Percentiles rank a stretch among this genome's conserved stretches.
Conservation (phyloP, 495 filamentous ascomycete species). For the Daldinia childiae region DNA sequence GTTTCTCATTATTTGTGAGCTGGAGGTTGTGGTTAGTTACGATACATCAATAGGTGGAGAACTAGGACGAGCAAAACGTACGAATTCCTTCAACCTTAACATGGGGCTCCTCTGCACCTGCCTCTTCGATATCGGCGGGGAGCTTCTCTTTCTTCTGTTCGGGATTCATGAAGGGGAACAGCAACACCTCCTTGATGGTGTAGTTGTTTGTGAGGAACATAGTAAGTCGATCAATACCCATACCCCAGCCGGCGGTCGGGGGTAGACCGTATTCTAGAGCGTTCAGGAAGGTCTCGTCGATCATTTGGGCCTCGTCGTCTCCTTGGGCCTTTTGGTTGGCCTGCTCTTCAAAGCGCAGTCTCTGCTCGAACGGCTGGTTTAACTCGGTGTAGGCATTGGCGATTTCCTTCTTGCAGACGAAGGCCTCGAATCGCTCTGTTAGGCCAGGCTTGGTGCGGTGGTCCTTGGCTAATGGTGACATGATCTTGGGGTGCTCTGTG, state of each 20-base stretch:
- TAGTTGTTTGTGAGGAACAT: conserved; percentile 99
- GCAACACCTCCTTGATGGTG: conserved; percentile 91
- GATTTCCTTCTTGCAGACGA: conserved; percentile 98
- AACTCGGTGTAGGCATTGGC: conserved; percentile 97
- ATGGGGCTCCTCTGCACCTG: conserved; percentile 30
- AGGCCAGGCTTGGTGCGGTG: conserved; percentile 83
- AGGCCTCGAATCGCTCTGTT: conserved; percentile 96
- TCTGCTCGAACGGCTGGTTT: conserved; percentile 96
- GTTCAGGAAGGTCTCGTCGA: conserved; percentile 91
- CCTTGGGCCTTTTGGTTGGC: conserved; percentile 94
- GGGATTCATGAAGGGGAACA: conserved; percentile 76
- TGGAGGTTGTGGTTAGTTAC: conserved; percentile 10
- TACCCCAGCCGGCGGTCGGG: conserved; percentile 95
- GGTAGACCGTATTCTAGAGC: conserved; percentile 86
- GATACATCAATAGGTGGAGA: background rate
- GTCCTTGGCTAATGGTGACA: conserved; percentile 97
- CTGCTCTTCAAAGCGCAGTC: conserved; percentile 95
- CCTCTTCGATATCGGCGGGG: conserved; percentile 21
- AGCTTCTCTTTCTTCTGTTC: conserved; percentile 36
- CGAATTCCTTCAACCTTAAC: conserved; percentile 36
- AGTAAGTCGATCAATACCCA: conserved; percentile 95
- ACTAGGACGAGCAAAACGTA: conserved; percentile 5
- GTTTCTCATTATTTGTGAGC: conserved; percentile 30
- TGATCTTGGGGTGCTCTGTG: conserved; percentile 66
- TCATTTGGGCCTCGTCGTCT: conserved; percentile 94